Evolutionary conservation across 345 rosid genomes (phyloP), one percentile per base, ranked within the genome.

Genomic region (Heritiera littoralis): DNA sequence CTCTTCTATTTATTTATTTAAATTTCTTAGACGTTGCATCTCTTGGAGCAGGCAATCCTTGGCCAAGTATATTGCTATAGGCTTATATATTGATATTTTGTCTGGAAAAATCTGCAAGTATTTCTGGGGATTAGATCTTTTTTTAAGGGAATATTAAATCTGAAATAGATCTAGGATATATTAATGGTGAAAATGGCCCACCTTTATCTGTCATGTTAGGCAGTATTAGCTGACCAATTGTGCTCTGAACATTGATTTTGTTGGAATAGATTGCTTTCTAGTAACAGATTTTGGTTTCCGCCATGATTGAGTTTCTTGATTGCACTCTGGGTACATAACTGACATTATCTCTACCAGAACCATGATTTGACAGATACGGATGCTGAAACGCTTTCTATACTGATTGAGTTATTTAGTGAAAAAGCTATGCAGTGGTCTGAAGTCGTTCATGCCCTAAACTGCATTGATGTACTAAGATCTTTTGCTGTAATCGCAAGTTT

Each of bases 341-440:
- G 23, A 87, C 65, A 40, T 45, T 28, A 45, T 69, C 55, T 78
- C 54, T 81, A 61, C 63, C 88, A 95, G 97, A 91, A 90, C 82
- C 99, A 92, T 84, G 90, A 89, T 78, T 77, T 88, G 28, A 83
- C 88, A 78, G 98, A 92, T 68, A 80, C 86, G 32, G 92, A 93
- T 85, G 97, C 93, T 64, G 92, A 93, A 75, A 92, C 87, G 66
- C 96, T 93, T 18, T 77, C 92, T 43, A 84, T 92, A 80, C 92
- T 95, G 80, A 83, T 87, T 7, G 98, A 95, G 80, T 79, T 95
- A 80, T 92, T 92, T 79, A 80, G 88, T 45, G 98, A 95, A 89
- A 93, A 87, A 89, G 92, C 93, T 63, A 43, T 86, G n/a, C 83
- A 90, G 46, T 93, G 97, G 98, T 86, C 91, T 77, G 93, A 89